Evolutionary conservation across 371 early-diverging fungal genomes (phyloP).

Genomic region (Rhizopus stolonifer): DNA sequence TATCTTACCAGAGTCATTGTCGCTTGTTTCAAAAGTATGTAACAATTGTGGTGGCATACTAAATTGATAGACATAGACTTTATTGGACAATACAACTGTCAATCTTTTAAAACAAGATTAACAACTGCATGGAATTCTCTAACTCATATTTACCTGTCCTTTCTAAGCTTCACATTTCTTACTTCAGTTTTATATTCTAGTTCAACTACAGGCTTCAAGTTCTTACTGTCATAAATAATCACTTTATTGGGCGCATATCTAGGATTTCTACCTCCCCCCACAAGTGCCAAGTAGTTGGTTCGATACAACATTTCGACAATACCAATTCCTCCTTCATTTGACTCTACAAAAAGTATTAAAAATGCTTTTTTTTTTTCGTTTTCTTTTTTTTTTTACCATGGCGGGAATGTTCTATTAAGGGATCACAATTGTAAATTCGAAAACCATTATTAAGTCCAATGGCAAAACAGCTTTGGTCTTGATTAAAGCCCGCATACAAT

Average conservation of each 20-base stretch:
- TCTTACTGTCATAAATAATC: constrained; percentile 85
- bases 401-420: constrained; percentile 79
- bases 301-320: constrained; percentile 95
- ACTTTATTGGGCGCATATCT: constrained; percentile 90
- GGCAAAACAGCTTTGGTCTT: constrained; percentile 92
- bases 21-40: constrained; percentile 82
- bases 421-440: constrained; percentile 93
- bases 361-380: constrained; percentile 49
- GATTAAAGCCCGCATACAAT: constrained; percentile 69
- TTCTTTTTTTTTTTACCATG: constrained; percentile 58
- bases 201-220: constrained; percentile 69
- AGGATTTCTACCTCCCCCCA: constrained; percentile 90
- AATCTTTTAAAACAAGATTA: too few species aligned
- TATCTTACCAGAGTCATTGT: constrained; percentile 72
- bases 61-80: constrained; percentile 83
- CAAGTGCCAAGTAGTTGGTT: constrained; percentile 90
- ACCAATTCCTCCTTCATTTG: constrained; percentile 86
- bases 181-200: constrained; percentile 84
- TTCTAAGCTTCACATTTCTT: constrained; percentile 74
- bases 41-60: constrained; percentile 67
- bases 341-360: constrained; percentile 46
- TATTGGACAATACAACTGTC: constrained; percentile 75
- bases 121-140: too few species aligned
- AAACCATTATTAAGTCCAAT: constrained; percentile 89
- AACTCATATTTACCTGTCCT: constrained; percentile 74